These are phyloP conservation scores for Rossbeevera mucosa DNA, from an alignment of 768 basidiomycete species.

Conservation along the genomic window DNA sequence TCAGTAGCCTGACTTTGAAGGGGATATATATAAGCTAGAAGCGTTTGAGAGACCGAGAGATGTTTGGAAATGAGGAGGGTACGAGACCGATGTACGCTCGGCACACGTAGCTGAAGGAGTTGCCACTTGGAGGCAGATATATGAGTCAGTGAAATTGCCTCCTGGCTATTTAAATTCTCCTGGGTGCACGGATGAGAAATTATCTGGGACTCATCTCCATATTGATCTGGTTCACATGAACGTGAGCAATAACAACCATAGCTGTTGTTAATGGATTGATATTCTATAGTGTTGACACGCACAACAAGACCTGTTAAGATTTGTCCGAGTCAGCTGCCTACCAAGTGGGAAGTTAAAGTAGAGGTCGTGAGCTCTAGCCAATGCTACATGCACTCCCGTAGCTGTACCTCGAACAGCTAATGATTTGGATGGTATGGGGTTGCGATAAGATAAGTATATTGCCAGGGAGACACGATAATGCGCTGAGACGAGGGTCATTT, in stretches of 20 bases:
- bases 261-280: neutral
- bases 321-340: neutral
- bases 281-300: neutral
- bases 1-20: neutral
- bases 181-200: neutral
- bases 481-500: neutral
- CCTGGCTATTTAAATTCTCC: neutral
- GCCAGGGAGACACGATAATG: too few relatives aligned
- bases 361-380: neutral
- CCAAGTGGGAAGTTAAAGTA: neutral
- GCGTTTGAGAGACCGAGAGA: constrained; percentile 1
- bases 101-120: neutral
- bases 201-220: neutral
- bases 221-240: neutral
- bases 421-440: neutral
- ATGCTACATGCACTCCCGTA: neutral
- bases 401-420: neutral
- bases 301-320: neutral
- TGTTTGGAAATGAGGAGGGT: constrained; percentile 2
- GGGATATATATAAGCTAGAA: constrained; percentile 15
- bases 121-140: neutral
- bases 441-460: too few relatives aligned
- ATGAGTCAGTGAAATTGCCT: neutral
- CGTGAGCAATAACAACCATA: neutral
- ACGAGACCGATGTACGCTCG: neutral